Evolutionary conservation across 805 yeast species (phyloP).

Genomic region (Lipomyces kockii): DNA sequence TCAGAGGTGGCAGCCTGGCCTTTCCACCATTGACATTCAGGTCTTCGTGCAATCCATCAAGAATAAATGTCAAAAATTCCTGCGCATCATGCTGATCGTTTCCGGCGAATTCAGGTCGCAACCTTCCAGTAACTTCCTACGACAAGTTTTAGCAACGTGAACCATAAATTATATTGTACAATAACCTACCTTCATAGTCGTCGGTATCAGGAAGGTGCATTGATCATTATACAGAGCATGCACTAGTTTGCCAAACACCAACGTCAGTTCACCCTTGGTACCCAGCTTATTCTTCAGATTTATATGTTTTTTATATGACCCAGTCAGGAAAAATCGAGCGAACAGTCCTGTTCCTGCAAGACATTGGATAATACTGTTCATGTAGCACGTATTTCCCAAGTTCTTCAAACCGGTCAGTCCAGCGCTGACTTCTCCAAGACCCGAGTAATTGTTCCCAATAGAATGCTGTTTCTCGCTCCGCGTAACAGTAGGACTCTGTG

Average conservation of each 20-base stretch:
- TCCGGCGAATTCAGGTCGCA: constrained; percentile 67
- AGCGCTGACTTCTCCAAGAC: constrained; percentile 31
- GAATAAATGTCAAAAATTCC: constrained; percentile 73
- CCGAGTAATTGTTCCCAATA: constrained; percentile 26
- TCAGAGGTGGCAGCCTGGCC: constrained; percentile 60
- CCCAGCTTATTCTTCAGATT: constrained; percentile 77
- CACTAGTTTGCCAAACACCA: constrained; percentile 65
- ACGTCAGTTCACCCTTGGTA: constrained; percentile 76
- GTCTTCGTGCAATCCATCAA: constrained; percentile 84
- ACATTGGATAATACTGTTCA: constrained; percentile 91
- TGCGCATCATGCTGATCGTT: constrained; percentile 84
- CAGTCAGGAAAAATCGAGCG: constrained; percentile 63
- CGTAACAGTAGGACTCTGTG: constrained; percentile 16
- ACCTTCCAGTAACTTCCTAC: constrained; percentile 60
- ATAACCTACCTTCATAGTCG: constrained; percentile 55
- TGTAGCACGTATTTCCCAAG: constrained; percentile 89
- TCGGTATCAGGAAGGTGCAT: constrained; percentile 60
- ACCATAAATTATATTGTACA: not conserved
- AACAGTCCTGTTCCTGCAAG: constrained; percentile 72
- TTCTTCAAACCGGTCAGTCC: constrained; percentile 72
- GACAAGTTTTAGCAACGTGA: not conserved
- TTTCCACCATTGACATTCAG: constrained; percentile 68
- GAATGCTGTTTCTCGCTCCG: constrained; percentile 25
- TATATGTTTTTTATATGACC: constrained; percentile 66
- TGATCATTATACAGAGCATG: constrained; percentile 55